A percentile compares a stretch with the other conserved stretches of the same genome.
These are phyloP conservation scores for Allomyces javanicus DNA, from an alignment of 192 early-diverging fungal genomes.

Conservation along the genomic window DNA sequence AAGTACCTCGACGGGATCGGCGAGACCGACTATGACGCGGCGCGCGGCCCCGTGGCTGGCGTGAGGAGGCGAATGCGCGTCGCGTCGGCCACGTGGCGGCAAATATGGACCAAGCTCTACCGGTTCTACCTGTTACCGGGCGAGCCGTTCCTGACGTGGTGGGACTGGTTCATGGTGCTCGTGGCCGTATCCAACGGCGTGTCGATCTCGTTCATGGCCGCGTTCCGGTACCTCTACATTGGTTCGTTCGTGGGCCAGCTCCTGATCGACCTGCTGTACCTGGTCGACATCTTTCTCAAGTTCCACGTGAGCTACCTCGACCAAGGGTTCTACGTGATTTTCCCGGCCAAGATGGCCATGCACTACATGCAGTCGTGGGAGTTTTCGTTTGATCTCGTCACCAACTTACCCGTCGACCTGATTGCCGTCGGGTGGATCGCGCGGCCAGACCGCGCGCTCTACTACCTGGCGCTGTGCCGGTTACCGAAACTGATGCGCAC, in stretches of 20 bases:
- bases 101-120: neutral
- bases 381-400: slow-evolving; percentile 21
- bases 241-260: slow-evolving; percentile 16
- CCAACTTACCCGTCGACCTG: slow-evolving; percentile 21
- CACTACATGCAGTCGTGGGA: slow-evolving; percentile 19
- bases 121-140: slow-evolving; percentile 26
- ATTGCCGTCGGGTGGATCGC: slow-evolving; percentile 9
- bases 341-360: slow-evolving; percentile 28
- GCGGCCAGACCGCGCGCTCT: neutral
- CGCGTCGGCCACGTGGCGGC: too few relatives aligned
- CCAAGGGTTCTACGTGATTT: slow-evolving; percentile 29
- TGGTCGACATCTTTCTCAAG: slow-evolving; percentile 27
- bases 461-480: slow-evolving; percentile 11
- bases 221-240: slow-evolving; percentile 18
- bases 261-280: slow-evolving; percentile 18
- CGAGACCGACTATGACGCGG: too few relatives aligned
- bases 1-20: too few relatives aligned
- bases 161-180: slow-evolving; percentile 21
- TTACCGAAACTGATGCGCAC: slow-evolving; percentile 20
- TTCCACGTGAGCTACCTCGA: slow-evolving; percentile 28
- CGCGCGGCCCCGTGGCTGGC: too few relatives aligned
- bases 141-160: slow-evolving; percentile 13
- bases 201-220: slow-evolving; percentile 23
- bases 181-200: slow-evolving; percentile 19
- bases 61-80: too few relatives aligned